A percentile compares a stretch with the other conserved stretches of the same genome.
Conservation (phyloP, 805 yeast species). For the Pichia pseudocactophila region DNA sequence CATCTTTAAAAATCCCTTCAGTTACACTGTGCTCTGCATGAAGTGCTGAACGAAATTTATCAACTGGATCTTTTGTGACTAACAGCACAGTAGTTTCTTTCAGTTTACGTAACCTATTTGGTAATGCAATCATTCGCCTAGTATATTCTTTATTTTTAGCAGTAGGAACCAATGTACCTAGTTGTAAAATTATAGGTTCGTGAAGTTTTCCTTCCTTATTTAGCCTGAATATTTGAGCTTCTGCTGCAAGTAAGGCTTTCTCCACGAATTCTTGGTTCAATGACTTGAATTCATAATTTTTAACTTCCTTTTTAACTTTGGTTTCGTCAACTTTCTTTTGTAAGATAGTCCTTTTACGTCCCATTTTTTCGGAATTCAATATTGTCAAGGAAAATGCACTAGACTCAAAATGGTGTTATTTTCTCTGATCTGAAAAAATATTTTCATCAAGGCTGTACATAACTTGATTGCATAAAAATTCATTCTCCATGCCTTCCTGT, state of each 20-base stretch:
- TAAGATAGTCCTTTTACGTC: constrained; percentile 4
- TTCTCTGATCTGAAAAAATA: no score
- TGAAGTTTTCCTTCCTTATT: constrained; percentile 17
- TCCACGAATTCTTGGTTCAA: constrained; percentile 13
- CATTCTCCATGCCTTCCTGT: no score
- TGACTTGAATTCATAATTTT: constrained; percentile 5
- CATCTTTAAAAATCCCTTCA: constrained; percentile 51
- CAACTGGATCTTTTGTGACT: constrained; percentile 67
- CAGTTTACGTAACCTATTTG: constrained; percentile 40
- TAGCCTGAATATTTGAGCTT: constrained; percentile 27
- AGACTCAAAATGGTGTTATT: no score
- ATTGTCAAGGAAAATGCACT: no score
- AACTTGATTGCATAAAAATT: no score
- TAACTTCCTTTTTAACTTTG: constrained; percentile 2
- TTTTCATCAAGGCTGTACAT: no score
- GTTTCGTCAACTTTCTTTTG: neutral
- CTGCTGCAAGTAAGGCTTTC: constrained; percentile 20
- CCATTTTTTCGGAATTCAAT: constrained; percentile 1
- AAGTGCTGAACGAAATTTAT: constrained; percentile 42
- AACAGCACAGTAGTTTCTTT: constrained; percentile 46
- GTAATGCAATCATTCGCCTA: constrained; percentile 53
- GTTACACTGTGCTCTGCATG: constrained; percentile 44
- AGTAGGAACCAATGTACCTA: constrained; percentile 41
- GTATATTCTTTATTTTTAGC: constrained; percentile 34
- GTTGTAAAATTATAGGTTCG: constrained; percentile 32